phyloP scores from a whole-genome alignment of 129 eudicot genomes.

The Pittosporum tobira region DNA sequence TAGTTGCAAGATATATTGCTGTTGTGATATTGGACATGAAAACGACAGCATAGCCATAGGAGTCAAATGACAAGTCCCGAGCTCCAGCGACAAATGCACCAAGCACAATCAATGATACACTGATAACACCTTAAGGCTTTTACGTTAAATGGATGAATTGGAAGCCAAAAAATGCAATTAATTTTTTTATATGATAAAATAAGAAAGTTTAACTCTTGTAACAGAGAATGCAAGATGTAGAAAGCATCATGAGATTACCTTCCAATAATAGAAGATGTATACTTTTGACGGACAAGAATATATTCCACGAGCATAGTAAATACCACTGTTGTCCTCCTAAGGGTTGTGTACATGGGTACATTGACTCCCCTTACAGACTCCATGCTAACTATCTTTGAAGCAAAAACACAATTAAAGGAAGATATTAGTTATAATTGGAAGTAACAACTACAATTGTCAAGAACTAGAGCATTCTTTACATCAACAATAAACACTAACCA shows the following conservation, averaged over 20 bases:
- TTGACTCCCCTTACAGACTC: conserved; percentile 96
- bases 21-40: conserved; percentile 81
- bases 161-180: neutral
- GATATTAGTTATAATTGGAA: conserved; percentile 6
- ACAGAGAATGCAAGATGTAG: neutral
- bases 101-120: conserved; percentile 85
- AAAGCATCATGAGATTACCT: conserved; percentile 39
- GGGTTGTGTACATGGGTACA: conserved; percentile 98
- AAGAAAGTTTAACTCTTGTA: neutral
- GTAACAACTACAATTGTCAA: neutral
- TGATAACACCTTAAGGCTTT: conserved; percentile 41
- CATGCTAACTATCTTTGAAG: conserved; percentile 82
- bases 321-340: conserved; percentile 92
- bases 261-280: conserved; percentile 56
- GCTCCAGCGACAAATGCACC: conserved; percentile 98
- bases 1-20: conserved; percentile 93
- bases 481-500: conserved; percentile 41
- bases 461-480: neutral
- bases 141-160: conserved; percentile 18
- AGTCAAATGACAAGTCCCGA: conserved; percentile 87
- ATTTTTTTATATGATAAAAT: neutral
- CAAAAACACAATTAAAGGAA: conserved; percentile 19
- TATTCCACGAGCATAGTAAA: conserved; percentile 91
- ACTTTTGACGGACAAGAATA: conserved; percentile 65
- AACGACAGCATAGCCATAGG: conserved; percentile 76